phyloP scores from a whole-genome alignment of 345 rosid species.

The Moricandia moricandioides region DNA sequence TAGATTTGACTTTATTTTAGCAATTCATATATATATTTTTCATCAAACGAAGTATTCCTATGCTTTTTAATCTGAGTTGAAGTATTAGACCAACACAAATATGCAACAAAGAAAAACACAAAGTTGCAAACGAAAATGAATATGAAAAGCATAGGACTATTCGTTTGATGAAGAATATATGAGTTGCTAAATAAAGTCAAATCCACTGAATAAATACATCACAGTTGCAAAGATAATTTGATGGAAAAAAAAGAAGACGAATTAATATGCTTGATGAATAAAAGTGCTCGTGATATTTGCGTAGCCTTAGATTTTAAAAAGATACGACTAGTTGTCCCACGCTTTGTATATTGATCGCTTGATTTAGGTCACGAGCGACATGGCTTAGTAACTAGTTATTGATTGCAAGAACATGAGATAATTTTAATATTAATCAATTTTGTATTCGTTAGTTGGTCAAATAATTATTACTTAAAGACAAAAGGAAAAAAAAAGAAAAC shows the following conservation, averaged over 20 bases:
- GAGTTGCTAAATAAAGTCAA: background rate
- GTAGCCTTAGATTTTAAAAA: background rate
- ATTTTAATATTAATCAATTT: background rate
- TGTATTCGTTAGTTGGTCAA: background rate
- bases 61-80: background rate
- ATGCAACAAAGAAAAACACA: background rate
- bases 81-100: background rate
- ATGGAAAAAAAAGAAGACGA: background rate
- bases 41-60: too few species aligned
- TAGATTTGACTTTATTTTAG: too few species aligned
- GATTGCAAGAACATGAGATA: background rate
- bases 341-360: conserved; percentile 1
- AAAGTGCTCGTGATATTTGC: background rate
- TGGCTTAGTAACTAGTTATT: background rate
- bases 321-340: conserved; percentile 5
- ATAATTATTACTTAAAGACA: background rate
- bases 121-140: background rate
- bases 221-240: background rate
- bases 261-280: background rate
- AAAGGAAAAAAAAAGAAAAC: background rate
- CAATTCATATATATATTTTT: too few species aligned
- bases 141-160: background rate
- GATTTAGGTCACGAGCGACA: background rate
- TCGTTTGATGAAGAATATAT: background rate
- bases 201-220: background rate